These are phyloP conservation scores for Moniliella sp. DNA, from an alignment of 1,284 basidiomycete genomes.

Conservation along the genomic window DNA sequence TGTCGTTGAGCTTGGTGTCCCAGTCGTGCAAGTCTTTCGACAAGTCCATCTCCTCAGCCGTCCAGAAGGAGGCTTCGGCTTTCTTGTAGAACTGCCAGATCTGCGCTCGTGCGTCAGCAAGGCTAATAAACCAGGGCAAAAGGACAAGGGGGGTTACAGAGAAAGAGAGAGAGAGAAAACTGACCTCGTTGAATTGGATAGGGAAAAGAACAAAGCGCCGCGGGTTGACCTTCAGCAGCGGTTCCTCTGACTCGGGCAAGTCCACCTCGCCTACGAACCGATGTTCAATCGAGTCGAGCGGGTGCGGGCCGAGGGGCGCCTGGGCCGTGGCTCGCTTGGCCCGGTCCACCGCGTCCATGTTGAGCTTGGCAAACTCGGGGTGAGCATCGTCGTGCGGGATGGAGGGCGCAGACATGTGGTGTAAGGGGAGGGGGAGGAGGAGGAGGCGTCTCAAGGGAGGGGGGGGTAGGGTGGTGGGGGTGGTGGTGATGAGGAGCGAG, in stretches of 20 bases:
- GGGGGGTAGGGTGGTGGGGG: too few species aligned
- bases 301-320: too few species aligned
- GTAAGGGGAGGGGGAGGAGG: too few species aligned
- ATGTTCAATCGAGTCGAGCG: conserved; percentile 8
- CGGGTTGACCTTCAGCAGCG: conserved; percentile 25
- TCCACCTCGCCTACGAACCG: conserved; percentile 31
- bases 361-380: too few species aligned
- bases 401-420: too few species aligned
- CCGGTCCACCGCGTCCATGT: too few species aligned
- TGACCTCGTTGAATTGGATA: conserved; percentile 32
- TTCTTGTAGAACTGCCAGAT: conserved; percentile 36
- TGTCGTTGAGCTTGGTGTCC: conserved; percentile 73
- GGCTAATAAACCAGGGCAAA: neutral
- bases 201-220: conserved; percentile 33
- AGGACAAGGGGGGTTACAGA: too few species aligned
- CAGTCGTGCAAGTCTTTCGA: conserved; percentile 73
- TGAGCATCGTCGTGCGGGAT: too few species aligned
- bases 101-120: conserved; percentile 6
- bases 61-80: conserved; percentile 62
- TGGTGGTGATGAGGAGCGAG: too few species aligned
- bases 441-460: too few species aligned
- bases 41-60: conserved; percentile 89
- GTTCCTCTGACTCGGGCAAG: conserved; percentile 29
- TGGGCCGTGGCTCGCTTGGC: too few species aligned
- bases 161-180: too few species aligned